These are phyloP conservation scores for Syzygium oleosum DNA, from an alignment of 345 rosid genomes.

Conservation along the genomic window DNA sequence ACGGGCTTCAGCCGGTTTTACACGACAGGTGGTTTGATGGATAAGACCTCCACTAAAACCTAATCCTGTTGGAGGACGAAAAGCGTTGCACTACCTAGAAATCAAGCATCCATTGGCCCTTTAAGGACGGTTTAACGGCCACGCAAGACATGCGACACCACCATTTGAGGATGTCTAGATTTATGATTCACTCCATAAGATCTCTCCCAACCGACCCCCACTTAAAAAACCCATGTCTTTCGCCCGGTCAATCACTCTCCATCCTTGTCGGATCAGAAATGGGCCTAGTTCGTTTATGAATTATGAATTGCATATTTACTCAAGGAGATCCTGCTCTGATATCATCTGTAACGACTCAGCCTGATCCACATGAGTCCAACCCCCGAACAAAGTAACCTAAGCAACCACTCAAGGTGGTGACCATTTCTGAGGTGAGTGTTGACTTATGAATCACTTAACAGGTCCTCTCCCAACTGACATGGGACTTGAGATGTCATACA, in stretches of 20 bases:
- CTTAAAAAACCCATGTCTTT: too few relatives aligned
- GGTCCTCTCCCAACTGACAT: background rate
- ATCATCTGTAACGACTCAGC: accelerated
- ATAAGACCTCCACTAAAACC: background rate
- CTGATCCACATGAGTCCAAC: accelerated
- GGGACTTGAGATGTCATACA: background rate
- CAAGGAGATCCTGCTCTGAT: accelerated
- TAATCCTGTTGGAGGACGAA: too few relatives aligned
- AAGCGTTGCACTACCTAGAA: too few relatives aligned
- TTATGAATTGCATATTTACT: accelerated
- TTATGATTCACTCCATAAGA: too few relatives aligned
- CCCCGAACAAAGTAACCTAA: background rate
- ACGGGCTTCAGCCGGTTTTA: background rate
- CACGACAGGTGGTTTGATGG: background rate
- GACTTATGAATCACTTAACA: background rate
- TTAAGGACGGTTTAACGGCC: too few relatives aligned
- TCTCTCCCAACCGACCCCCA: too few relatives aligned
- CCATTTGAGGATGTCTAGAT: too few relatives aligned
- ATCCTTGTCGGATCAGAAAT: background rate
- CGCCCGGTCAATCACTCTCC: background rate
- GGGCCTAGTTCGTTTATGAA: accelerated
- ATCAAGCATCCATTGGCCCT: too few relatives aligned
- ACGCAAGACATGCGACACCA: too few relatives aligned
- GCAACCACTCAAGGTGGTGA: background rate
- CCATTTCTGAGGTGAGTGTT: background rate